These are phyloP conservation scores for Dioscorea cayenensis DNA, from an alignment of 116 monocot species.

Conservation along the genomic window DNA sequence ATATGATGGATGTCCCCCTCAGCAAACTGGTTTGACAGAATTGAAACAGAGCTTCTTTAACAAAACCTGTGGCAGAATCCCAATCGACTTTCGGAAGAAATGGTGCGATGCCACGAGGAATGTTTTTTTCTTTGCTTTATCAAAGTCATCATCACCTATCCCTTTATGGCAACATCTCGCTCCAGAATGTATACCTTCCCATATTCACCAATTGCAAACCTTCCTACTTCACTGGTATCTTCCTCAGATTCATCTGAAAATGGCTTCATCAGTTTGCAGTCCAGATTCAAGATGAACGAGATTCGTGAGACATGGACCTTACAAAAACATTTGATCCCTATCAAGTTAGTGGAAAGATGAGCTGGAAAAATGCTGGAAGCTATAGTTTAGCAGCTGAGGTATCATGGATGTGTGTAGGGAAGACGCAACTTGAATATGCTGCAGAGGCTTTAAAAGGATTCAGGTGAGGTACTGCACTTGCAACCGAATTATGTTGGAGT, in stretches of 20 bases:
- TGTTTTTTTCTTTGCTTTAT: slow-evolving; percentile 63
- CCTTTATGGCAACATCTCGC: slow-evolving; percentile 25
- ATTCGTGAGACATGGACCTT: slow-evolving; percentile 14
- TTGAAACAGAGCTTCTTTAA: slow-evolving; percentile 10
- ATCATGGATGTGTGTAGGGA: slow-evolving; percentile 86
- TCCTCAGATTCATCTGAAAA: slow-evolving; percentile 48
- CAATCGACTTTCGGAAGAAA: slow-evolving; percentile 80
- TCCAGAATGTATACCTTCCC: slow-evolving; percentile 20
- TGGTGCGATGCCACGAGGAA: slow-evolving; percentile 86
- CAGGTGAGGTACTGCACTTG: slow-evolving; percentile 38
- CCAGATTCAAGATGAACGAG: slow-evolving; percentile 18
- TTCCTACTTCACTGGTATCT: slow-evolving; percentile 51
- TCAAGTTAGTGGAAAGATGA: slow-evolving; percentile 53
- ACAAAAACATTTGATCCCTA: slow-evolving; percentile 55
- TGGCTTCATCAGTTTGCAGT: slow-evolving; percentile 21
- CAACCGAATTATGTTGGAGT: not conserved
- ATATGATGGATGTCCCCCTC: slow-evolving; percentile 5
- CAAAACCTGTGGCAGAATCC: slow-evolving; percentile 45
- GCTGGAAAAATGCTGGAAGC: slow-evolving; percentile 40
- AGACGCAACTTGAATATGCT: slow-evolving; percentile 80
- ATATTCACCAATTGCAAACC: slow-evolving; percentile 39
- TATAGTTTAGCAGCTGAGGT: slow-evolving; percentile 56
- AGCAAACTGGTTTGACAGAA: slow-evolving; percentile 11
- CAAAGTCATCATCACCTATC: slow-evolving; percentile 34
- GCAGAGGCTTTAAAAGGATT: slow-evolving; percentile 67